Conservation (phyloP, 2,329 filamentous ascomycete species). For the Trichophyton rubrum region DNA sequence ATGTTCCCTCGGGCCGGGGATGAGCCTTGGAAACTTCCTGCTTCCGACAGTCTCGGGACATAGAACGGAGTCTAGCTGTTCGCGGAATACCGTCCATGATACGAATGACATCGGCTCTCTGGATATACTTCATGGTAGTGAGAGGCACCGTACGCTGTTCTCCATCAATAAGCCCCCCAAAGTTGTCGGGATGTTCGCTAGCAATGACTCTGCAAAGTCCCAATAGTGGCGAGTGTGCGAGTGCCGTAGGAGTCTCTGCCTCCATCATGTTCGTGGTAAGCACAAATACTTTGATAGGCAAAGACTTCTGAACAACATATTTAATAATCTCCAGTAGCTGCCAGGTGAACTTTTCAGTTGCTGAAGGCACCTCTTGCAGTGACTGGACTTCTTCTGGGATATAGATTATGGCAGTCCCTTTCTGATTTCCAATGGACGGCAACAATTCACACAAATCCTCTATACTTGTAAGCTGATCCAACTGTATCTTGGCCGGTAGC, state of each 20-base stretch:
- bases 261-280: neutral
- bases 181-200: neutral
- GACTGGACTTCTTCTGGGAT: neutral
- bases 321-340: neutral
- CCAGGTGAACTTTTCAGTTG: neutral
- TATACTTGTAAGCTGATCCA: neutral
- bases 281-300: neutral
- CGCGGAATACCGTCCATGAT: neutral
- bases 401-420: neutral
- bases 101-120: neutral
- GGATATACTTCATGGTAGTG: neutral
- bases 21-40: neutral
- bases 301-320: neutral
- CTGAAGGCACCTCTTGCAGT: neutral
- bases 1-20: conserved; percentile 9
- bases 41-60: neutral
- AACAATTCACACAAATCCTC: neutral
- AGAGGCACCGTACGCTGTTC: neutral
- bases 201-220: neutral
- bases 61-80: neutral
- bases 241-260: neutral
- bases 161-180: neutral
- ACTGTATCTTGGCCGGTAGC: neutral
- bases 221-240: neutral
- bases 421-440: neutral